Conservation (phyloP, 2,329 filamentous ascomycete genomes). For the Fusarium odoratissimum region DNA sequence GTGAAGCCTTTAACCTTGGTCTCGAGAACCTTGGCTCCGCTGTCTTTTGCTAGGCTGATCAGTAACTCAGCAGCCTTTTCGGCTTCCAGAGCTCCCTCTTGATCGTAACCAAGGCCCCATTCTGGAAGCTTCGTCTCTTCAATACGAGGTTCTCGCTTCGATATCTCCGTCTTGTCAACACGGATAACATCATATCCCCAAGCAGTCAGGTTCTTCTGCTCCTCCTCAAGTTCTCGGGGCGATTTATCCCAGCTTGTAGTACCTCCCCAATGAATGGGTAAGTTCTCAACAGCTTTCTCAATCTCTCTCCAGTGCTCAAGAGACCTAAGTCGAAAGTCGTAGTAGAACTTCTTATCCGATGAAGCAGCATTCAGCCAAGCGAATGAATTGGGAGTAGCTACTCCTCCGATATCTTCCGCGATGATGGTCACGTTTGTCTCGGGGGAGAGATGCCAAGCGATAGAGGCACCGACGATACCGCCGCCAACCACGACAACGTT, state of each 20-base stretch:
- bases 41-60: background rate
- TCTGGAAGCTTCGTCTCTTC: background rate
- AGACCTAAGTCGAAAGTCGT: slow-evolving; percentile 15
- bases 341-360: slow-evolving; percentile 7
- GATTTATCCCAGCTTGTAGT: slow-evolving; percentile 9
- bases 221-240: background rate
- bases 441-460: slow-evolving; percentile 21
- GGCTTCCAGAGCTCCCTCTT: slow-evolving; percentile 21
- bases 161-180: background rate
- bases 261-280: slow-evolving; percentile 14
- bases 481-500: slow-evolving; percentile 12
- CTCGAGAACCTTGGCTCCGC: background rate
- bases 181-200: slow-evolving; percentile 14
- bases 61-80: slow-evolving; percentile 6
- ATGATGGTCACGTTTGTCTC: slow-evolving; percentile 16
- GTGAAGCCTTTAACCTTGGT: background rate
- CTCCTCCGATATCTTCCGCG: slow-evolving; percentile 21
- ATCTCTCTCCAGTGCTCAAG: slow-evolving; percentile 15
- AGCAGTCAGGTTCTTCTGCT: background rate
- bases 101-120: slow-evolving; percentile 19
- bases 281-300: background rate
- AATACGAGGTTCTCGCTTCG: background rate
- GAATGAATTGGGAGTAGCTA: slow-evolving; percentile 15
- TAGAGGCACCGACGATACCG: slow-evolving; percentile 23
- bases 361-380: slow-evolving; percentile 21